Base-by-base conservation (phyloP, 805 yeast species). In the Wickerhamomyces mucosus region DNA sequence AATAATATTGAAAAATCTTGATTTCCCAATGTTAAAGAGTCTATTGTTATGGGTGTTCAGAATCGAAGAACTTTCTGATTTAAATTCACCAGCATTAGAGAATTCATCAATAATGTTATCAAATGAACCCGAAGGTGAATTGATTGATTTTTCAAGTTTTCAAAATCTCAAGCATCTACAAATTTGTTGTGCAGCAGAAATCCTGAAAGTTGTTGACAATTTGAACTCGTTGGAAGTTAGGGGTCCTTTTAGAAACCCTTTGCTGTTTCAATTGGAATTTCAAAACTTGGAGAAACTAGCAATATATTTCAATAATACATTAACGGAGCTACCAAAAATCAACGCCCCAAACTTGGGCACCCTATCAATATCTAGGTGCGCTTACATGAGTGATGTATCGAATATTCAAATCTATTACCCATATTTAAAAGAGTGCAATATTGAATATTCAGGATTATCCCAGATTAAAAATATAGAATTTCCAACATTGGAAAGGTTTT, bases 21-120 rank as follows among this genome's bases (percentile, higher is more conserved):
- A 32, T 17, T 29, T 37, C 1, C 46, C 46, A n/a, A 24, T 24
- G n/a, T 18, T 42, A 13, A 19, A 15, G 7, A 17, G 26, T 12
- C n/a, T 42, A 3, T 15, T 34, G 6, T 26, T 40, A 1, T 38
- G 42, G 44, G 41, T 37, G 8, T 37, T 34, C 28, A 18, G 33
- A 11, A 28, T 42, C 9, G 21, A 26, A 5, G 21, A 25, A 6
- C 12, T 42, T 7, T 18, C 32, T 16, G 21, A 39, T 19, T 21
- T 40, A 9, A 11, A 28, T 12, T 28, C 32, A 2, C 45, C 45
- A 3, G 11, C 15, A 3, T 5, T 42, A 4, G 13, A 21, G 7
- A 15, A 15, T 6, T 41, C 37, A 3, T 40, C 45, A 2, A 24
- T 42, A 5, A 40, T 42, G 47, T 24, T 42, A 20, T 37, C 43